A percentile compares a stretch with the other conserved stretches of the same genome.
Conservation (phyloP, 768 basidiomycete genomes). For the Boletus huronensis region DNA sequence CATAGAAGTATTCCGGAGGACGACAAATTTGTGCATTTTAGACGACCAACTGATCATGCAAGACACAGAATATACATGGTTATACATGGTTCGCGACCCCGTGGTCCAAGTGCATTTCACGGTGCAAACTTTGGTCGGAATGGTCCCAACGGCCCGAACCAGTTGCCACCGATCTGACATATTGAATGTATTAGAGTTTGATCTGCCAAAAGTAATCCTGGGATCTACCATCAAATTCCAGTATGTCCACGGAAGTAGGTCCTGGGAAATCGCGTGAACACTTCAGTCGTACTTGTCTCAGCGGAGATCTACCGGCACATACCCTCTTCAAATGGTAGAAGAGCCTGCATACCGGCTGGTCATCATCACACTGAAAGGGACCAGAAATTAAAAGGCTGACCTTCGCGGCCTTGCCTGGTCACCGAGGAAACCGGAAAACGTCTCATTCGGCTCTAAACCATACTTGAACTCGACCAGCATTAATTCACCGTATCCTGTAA, state of each 20-base stretch:
- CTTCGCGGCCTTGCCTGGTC: slow-evolving; percentile 76
- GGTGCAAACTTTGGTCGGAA: slow-evolving; percentile 37
- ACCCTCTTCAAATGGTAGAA: slow-evolving; percentile 92
- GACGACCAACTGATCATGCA: not conserved
- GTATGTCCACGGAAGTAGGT: slow-evolving; percentile 51
- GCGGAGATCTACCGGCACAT: slow-evolving; percentile 1
- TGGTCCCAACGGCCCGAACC: slow-evolving; percentile 47
- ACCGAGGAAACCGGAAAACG: slow-evolving; percentile 63
- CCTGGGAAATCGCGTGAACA: slow-evolving; percentile 11
- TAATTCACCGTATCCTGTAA: slow-evolving; percentile 77
- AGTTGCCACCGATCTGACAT: slow-evolving; percentile 37
- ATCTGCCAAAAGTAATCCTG: not conserved
- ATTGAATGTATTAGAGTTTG: slow-evolving; percentile 4
- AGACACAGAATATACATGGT: not conserved
- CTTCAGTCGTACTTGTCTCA: not conserved
- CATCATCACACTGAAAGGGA: slow-evolving; percentile 3
- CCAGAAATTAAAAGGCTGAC: slow-evolving; percentile 33
- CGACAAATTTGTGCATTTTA: slow-evolving; percentile 5
- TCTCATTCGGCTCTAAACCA: slow-evolving; percentile 82
- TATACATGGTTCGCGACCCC: not conserved
- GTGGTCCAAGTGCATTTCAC: slow-evolving; percentile 3
- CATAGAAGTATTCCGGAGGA: not conserved
- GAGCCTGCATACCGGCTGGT: slow-evolving; percentile 37
- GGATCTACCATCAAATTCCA: slow-evolving; percentile 66
- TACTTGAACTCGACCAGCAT: slow-evolving; percentile 96